These are phyloP conservation scores for Astragalus membranaceus DNA, from an alignment of 306 rosid genomes.

Conservation along the genomic window DNA sequence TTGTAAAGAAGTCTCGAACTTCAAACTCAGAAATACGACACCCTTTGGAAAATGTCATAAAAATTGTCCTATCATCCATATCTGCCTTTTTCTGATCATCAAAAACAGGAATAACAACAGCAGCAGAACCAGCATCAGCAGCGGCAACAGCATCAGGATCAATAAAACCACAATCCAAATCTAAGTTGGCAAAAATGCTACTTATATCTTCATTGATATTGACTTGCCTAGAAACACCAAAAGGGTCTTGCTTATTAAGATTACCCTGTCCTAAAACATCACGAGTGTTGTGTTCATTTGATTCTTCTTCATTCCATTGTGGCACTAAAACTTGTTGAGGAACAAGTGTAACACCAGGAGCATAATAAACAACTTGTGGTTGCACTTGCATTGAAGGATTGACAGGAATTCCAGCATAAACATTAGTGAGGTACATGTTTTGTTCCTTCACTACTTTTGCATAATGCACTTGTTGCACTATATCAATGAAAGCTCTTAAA, in stretches of 20 bases:
- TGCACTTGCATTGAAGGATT: not conserved
- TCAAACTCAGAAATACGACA: constrained; percentile 52
- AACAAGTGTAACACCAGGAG: not conserved
- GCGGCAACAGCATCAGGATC: not conserved
- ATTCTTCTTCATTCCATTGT: not conserved
- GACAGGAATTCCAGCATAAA: not conserved
- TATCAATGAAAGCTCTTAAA: constrained; percentile 40
- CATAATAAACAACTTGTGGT: no score
- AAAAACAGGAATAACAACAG: not conserved
- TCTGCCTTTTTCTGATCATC: not conserved
- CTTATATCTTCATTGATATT: not conserved
- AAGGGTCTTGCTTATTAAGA: not conserved
- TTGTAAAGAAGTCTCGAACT: constrained; percentile 36
- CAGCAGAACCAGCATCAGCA: not conserved
- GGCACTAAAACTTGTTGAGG: not conserved
- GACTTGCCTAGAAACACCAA: not conserved
- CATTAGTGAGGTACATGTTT: not conserved
- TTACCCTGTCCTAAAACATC: no score
- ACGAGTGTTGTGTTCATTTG: no score
- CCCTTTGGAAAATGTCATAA: constrained; percentile 63
- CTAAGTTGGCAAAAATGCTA: constrained; percentile 9
- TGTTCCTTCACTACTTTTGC: not conserved
- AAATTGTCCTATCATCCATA: constrained; percentile 48
- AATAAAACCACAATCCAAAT: not conserved
- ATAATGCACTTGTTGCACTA: constrained; percentile 15